These are phyloP conservation scores for Coprinopsis marcescibilis DNA, from an alignment of 768 basidiomycete genomes.

Conservation along the genomic window DNA sequence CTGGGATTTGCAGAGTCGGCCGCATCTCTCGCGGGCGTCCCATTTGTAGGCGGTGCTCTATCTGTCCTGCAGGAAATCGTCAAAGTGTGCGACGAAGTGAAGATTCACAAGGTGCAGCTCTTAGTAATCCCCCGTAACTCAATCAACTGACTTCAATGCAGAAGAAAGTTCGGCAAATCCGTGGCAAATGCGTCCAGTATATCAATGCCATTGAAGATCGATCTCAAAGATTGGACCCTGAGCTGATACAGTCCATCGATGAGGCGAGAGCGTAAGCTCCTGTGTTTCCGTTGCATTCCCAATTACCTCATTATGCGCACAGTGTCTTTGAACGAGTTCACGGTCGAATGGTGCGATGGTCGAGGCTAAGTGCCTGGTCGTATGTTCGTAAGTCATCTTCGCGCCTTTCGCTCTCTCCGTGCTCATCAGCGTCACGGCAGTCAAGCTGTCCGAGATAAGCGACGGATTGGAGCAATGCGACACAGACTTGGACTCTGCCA, in stretches of 20 bases:
- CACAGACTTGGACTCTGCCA: slow-evolving; percentile 34
- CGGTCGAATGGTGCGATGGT: slow-evolving; percentile 33
- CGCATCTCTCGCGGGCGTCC: slow-evolving; percentile 39
- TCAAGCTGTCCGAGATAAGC: slow-evolving; percentile 40
- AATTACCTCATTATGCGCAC: background rate
- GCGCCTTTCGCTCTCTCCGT: background rate
- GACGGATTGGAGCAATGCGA: slow-evolving; percentile 39
- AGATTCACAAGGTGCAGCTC: slow-evolving; percentile 41
- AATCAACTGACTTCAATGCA: slow-evolving; percentile 15
- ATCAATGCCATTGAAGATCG: slow-evolving; percentile 36
- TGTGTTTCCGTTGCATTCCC: background rate
- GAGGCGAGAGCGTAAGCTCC: slow-evolving; percentile 37
- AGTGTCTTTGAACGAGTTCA: slow-evolving; percentile 40
- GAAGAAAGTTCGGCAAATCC: slow-evolving; percentile 38
- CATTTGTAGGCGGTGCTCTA: slow-evolving; percentile 39
- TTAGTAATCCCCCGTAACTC: background rate
- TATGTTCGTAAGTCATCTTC: slow-evolving; percentile 30
- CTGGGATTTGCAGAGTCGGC: slow-evolving; percentile 34
- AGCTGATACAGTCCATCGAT: slow-evolving; percentile 33
- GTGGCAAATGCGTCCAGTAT: slow-evolving; percentile 35
- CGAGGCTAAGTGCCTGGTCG: slow-evolving; percentile 30
- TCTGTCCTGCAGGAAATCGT: slow-evolving; percentile 39
- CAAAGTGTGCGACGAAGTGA: slow-evolving; percentile 39
- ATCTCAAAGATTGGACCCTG: slow-evolving; percentile 30
- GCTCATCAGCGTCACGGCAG: slow-evolving; percentile 20